Conservation (phyloP, 352 stramenopile species). For the Globisporangium okanoganense region DNA sequence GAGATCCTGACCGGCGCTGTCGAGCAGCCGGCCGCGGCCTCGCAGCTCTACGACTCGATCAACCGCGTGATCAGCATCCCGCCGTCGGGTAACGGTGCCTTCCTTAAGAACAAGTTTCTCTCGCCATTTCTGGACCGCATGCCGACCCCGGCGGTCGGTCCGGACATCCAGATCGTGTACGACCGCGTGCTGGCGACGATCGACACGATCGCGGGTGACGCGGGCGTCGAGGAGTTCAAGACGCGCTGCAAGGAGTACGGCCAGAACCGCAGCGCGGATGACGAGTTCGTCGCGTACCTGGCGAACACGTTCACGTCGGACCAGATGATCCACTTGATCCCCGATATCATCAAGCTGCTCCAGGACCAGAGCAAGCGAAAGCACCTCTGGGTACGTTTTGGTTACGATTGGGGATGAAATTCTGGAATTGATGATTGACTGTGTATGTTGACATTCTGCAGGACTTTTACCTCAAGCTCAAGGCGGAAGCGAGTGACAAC, state of each 20-base stretch:
- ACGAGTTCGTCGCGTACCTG: slow-evolving; percentile 67
- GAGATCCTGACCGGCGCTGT: slow-evolving; percentile 83
- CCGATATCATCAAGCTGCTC: slow-evolving; percentile 80
- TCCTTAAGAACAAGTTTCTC: slow-evolving; percentile 58
- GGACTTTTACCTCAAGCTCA: slow-evolving; percentile 76
- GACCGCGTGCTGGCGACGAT: slow-evolving; percentile 78
- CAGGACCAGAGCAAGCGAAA: slow-evolving; percentile 82
- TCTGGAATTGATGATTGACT: neutral
- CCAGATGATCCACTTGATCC: slow-evolving; percentile 68
- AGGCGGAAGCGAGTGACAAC: slow-evolving; percentile 34
- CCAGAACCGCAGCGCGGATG: slow-evolving; percentile 75
- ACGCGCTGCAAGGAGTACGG: slow-evolving; percentile 83
- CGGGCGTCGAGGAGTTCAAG: slow-evolving; percentile 80
- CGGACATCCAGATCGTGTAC: slow-evolving; percentile 83
- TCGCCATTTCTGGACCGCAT: slow-evolving; percentile 72
- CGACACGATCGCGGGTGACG: slow-evolving; percentile 44
- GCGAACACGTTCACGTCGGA: slow-evolving; percentile 66
- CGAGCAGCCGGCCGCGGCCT: slow-evolving; percentile 75
- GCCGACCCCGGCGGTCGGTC: slow-evolving; percentile 59
- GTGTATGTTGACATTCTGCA: slow-evolving; percentile 15
- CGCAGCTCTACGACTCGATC: slow-evolving; percentile 78
- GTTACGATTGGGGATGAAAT: too few relatives aligned
- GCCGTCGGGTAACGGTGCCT: slow-evolving; percentile 43
- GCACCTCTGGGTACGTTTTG: slow-evolving; percentile 68
- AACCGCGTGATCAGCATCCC: slow-evolving; percentile 74